These are phyloP conservation scores for Beauveria scarabaeidicola DNA, from an alignment of 2,329 filamentous ascomycete species.

Conservation along the genomic window DNA sequence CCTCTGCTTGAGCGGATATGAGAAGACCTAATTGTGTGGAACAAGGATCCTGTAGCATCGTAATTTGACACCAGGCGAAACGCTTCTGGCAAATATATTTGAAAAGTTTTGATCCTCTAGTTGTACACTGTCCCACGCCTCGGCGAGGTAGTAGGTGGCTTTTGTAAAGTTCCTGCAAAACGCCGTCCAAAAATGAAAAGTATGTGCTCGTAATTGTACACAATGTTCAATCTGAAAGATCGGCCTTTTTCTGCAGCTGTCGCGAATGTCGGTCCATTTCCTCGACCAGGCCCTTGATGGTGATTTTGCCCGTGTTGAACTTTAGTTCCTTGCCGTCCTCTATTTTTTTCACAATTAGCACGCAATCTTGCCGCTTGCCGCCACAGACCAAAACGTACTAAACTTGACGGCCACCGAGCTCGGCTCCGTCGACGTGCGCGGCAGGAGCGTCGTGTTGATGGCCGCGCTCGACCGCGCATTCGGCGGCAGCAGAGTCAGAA, in stretches of 20 bases:
- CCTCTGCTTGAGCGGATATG: slow-evolving; percentile 56
- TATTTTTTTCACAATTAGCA: slow-evolving; percentile 31
- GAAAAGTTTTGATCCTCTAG: slow-evolving; percentile 8
- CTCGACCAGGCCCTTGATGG: slow-evolving; percentile 77
- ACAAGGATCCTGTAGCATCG: background rate
- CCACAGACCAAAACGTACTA: slow-evolving; percentile 47
- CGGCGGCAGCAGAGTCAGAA: slow-evolving; percentile 77
- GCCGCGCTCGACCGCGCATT: slow-evolving; percentile 66
- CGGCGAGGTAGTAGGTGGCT: background rate
- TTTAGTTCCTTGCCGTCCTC: slow-evolving; percentile 90
- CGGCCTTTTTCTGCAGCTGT: slow-evolving; percentile 70
- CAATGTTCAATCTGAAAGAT: slow-evolving; percentile 25
- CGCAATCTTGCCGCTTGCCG: background rate
- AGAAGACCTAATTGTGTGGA: background rate
- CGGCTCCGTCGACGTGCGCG: slow-evolving; percentile 58
- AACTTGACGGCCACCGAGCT: slow-evolving; percentile 73
- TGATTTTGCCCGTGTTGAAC: slow-evolving; percentile 70
- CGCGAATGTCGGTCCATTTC: slow-evolving; percentile 89
- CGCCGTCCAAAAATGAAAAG: slow-evolving; percentile 25
- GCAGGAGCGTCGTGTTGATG: slow-evolving; percentile 69
- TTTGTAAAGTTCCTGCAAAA: slow-evolving; percentile 15
- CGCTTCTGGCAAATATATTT: slow-evolving; percentile 4
- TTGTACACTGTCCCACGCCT: background rate
- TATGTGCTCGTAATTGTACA: slow-evolving; percentile 16
- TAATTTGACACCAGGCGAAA: background rate